Percentiles rank a stretch among this genome's conserved stretches.
phyloP scores from a whole-genome alignment of 192 early-diverging fungal genomes.

The Cladochytrium replicatum region DNA sequence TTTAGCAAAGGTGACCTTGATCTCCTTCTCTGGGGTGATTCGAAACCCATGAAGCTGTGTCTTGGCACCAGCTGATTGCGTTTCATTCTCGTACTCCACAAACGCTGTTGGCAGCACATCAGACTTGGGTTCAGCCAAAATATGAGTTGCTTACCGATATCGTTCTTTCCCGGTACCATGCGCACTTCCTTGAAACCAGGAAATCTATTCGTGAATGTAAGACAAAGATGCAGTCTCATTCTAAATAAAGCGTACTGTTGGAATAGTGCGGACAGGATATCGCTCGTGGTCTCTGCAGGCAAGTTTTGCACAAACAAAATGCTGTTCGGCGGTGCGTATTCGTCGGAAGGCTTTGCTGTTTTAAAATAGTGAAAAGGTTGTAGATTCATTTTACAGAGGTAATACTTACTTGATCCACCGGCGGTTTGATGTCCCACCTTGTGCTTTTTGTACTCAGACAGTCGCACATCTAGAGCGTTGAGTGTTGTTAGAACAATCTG shows the following conservation, averaged over 20 bases:
- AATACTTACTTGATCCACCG: slow-evolving; percentile 7
- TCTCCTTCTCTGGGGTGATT: slow-evolving; percentile 54
- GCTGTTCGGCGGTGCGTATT: slow-evolving; percentile 77
- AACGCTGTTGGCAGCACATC: slow-evolving; percentile 51
- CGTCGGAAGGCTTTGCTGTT: slow-evolving; percentile 39
- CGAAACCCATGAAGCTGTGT: slow-evolving; percentile 52
- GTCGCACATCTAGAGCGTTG: slow-evolving; percentile 3
- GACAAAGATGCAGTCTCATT: slow-evolving; percentile 12
- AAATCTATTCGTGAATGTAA: slow-evolving; percentile 25
- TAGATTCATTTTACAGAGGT: slow-evolving; percentile 1
- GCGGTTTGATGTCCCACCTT: not conserved
- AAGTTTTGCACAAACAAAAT: slow-evolving; percentile 91
- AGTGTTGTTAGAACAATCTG: not conserved
- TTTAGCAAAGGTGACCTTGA: slow-evolving; percentile 80
- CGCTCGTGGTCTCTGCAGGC: slow-evolving; percentile 57
- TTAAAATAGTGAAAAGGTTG: not conserved
- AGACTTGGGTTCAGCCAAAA: not conserved
- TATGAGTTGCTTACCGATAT: slow-evolving; percentile 43
- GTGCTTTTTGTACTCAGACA: slow-evolving; percentile 9
- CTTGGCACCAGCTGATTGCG: slow-evolving; percentile 71
- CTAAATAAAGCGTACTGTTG: slow-evolving; percentile 44
- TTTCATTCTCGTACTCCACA: slow-evolving; percentile 89
- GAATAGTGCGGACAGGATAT: slow-evolving; percentile 58
- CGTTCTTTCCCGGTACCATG: slow-evolving; percentile 79
- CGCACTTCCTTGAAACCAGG: slow-evolving; percentile 95